Evolutionary conservation across 345 rosid genomes (phyloP).

Genomic region (Salix suchowensis): DNA sequence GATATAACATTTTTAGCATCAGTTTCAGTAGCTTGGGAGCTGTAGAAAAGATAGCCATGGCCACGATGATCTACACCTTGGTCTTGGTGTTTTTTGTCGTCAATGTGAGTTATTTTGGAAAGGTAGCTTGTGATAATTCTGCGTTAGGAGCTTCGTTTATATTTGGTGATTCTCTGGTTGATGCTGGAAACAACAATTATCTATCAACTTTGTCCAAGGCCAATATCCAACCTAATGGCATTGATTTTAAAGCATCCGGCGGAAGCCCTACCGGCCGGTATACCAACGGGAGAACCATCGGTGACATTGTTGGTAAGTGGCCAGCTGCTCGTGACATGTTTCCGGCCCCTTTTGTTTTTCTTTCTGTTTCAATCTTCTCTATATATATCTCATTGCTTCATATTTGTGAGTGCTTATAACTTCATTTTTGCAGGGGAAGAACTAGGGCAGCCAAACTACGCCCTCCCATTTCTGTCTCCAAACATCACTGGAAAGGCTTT

Average conservation of each 20-base stretch:
- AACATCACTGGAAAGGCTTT: constrained; percentile 69
- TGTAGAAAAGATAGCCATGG: constrained; percentile 13
- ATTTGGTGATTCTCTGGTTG: constrained; percentile 85
- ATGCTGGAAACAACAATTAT: constrained; percentile 86
- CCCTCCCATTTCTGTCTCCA: constrained; percentile 69
- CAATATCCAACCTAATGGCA: constrained; percentile 75
- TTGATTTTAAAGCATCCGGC: constrained; percentile 64
- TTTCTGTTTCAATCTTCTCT: not conserved
- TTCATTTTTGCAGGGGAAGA: constrained; percentile 53
- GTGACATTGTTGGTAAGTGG: constrained; percentile 62
- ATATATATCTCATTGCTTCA: not conserved
- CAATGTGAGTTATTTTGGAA: not conserved
- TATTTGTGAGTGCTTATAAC: not conserved
- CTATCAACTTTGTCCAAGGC: constrained; percentile 75
- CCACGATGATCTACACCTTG: constrained; percentile 2
- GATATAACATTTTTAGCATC: not conserved
- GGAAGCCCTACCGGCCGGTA: constrained; percentile 89
- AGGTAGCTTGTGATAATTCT: constrained; percentile 18
- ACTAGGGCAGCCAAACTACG: constrained; percentile 62
- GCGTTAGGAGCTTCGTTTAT: constrained; percentile 58
- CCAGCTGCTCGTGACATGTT: not conserved
- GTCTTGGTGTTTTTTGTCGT: constrained; percentile 13
- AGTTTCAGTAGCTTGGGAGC: not conserved
- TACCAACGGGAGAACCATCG: constrained; percentile 87
- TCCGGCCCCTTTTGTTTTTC: no score